Evolutionary conservation across 208 protist species (phyloP).

Genomic region (Leishmania mexicana): DNA sequence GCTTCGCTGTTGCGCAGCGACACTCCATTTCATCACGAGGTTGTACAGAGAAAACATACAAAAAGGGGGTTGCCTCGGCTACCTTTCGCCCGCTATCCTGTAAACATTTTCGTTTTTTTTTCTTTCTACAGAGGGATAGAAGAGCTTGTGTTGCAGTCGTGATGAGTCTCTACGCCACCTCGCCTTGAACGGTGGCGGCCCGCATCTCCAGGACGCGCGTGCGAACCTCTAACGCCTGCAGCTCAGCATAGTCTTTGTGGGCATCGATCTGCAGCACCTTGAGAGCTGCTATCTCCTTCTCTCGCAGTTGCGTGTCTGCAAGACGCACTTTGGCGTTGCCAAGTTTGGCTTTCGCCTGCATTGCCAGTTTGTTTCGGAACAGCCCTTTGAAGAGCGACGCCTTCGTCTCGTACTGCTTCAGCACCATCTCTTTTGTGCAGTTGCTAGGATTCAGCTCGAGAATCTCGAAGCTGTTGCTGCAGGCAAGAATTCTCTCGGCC

Average conservation of each 20-base stretch:
- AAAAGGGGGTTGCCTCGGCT: not conserved
- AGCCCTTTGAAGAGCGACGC: slow-evolving; percentile 57
- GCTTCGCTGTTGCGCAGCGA: not conserved
- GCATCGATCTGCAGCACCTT: slow-evolving; percentile 35
- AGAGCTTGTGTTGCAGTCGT: not conserved
- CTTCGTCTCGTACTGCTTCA: slow-evolving; percentile 69
- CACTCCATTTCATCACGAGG: not conserved
- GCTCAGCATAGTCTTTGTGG: slow-evolving; percentile 42
- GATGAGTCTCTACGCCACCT: slow-evolving; percentile 1
- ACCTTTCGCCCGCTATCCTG: not conserved
- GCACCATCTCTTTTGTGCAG: slow-evolving; percentile 47
- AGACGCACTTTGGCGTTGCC: slow-evolving; percentile 82
- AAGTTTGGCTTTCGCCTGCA: slow-evolving; percentile 76
- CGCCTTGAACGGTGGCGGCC: slow-evolving; percentile 35
- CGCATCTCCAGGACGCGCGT: slow-evolving; percentile 70
- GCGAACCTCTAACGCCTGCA: slow-evolving; percentile 58
- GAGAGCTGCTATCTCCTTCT: slow-evolving; percentile 52
- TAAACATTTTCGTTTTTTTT: not conserved
- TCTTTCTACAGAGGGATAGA: not conserved
- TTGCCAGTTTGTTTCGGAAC: slow-evolving; percentile 77
- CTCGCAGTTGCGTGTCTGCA: slow-evolving; percentile 60
- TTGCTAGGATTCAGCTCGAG: slow-evolving; percentile 61
- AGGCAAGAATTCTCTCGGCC: slow-evolving; percentile 72
- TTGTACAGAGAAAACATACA: not conserved
- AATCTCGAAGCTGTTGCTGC: slow-evolving; percentile 76